These are phyloP conservation scores for Fusarium decemcellulare DNA, from an alignment of 2,329 filamentous ascomycete species.

Conservation along the genomic window DNA sequence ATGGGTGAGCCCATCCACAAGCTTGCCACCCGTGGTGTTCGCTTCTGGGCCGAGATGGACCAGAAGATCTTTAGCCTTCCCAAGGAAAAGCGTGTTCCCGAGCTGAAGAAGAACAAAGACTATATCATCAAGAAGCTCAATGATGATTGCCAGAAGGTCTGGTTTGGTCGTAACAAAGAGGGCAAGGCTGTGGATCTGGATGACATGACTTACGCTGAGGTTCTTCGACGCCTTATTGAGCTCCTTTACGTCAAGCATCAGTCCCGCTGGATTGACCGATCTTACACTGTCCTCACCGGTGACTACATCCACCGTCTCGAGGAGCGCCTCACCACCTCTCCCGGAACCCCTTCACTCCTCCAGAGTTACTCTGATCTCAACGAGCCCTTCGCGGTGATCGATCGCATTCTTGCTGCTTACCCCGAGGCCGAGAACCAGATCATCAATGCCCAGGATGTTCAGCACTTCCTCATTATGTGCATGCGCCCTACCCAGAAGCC, in stretches of 20 bases:
- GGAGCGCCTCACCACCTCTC: constrained; percentile 87
- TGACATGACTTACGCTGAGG: constrained; percentile 95
- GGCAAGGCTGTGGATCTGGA: constrained; percentile 89
- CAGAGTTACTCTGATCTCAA: constrained; percentile 93
- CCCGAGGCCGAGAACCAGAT: constrained; percentile 91
- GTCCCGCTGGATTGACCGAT: constrained; percentile 90
- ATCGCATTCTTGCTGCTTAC: constrained; percentile 85
- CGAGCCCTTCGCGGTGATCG: constrained; percentile 82
- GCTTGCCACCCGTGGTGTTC: constrained; percentile 94
- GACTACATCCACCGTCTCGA: constrained; percentile 98
- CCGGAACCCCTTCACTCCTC: constrained; percentile 83
- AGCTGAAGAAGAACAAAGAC: constrained; percentile 88
- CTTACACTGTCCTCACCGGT: constrained; percentile 85
- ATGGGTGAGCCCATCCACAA: constrained; percentile 99
- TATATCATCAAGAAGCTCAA: constrained; percentile 98
- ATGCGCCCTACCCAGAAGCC: constrained; percentile 95
- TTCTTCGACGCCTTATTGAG: constrained; percentile 88
- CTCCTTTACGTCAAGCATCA: constrained; percentile 94
- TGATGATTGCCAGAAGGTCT: constrained; percentile 96
- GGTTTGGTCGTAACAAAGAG: constrained; percentile 89
- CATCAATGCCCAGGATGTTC: constrained; percentile 98
- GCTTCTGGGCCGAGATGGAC: constrained; percentile 99
- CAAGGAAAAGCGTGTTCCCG: constrained; percentile 91
- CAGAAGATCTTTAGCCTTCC: constrained; percentile 97
- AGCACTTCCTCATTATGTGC: constrained; percentile 95